Base-by-base conservation (phyloP, 176 grass and related monocot genomes). In the Carex pumila region DNA sequence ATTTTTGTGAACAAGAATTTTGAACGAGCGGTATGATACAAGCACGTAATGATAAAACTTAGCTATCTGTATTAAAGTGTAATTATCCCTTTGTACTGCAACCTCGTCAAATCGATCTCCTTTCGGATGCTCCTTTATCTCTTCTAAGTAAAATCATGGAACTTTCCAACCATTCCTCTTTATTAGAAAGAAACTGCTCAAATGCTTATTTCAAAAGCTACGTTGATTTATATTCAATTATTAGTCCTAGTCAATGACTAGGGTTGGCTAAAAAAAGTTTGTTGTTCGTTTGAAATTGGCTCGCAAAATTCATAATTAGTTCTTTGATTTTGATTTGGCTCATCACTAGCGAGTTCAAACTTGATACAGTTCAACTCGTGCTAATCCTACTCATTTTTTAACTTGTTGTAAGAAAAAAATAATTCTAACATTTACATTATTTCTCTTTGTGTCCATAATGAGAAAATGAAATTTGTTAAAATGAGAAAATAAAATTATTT, bases 11-110 rank as follows among this genome's bases (percentile, higher is more conserved):
- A 21, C 43, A 80, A 87, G 89, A 85, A 89, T 90, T 79, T 59
- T 87, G 86, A 87, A 54, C n/a, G 2, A 34, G 18, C 41, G 83
- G 45, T 18, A 70, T 63, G 7, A 61, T 85, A 85, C 84, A 90
- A 76, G 65, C 22, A 67, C 10, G 9, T 79, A 22, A 54, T 61
- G 93, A 67, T 88, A 66, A 80, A 50, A 83, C 82, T 14, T 87
- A 75, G 81, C 86, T 87, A 77, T 94, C 86, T 2, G 25, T 29
- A 13, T 67, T 49, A 21, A 12, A 76, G 83, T 71, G 29, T 18
- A 57, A 14, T 34, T 18, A 57, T 78, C 73, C 34, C 29, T 78
- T 57, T 30, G 49, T 57, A 32, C 14, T 8, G 34, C 52, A 78
- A 78, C 12, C 22, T 78, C 73, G 73, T 57, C 73, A 57, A 78